Conservation (phyloP, 495 filamentous ascomycete species). For the Staphylotrichum longicolle region DNA sequence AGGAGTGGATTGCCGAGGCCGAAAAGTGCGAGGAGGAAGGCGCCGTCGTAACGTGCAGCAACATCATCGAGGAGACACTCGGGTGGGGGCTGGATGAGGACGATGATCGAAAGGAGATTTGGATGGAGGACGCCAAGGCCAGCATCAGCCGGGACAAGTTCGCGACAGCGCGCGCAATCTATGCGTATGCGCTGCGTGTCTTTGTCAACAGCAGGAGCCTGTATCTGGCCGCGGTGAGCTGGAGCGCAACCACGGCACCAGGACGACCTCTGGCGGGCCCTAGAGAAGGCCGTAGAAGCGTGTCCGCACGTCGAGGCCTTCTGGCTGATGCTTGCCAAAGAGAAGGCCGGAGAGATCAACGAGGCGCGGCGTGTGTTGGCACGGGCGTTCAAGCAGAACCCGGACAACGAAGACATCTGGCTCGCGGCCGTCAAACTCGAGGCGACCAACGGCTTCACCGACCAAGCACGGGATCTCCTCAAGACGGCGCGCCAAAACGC, state of each 20-base stretch:
- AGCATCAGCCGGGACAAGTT: constrained; percentile 75
- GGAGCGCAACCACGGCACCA: constrained; percentile 84
- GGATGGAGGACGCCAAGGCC: constrained; percentile 85
- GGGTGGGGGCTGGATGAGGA: constrained; percentile 95
- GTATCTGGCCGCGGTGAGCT: constrained; percentile 87
- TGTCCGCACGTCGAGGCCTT: constrained; percentile 86
- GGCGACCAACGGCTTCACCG: constrained; percentile 76
- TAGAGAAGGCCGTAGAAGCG: constrained; percentile 91
- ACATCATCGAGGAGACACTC: constrained; percentile 88
- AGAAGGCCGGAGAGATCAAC: constrained; percentile 81
- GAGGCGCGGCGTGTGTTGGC: constrained; percentile 80
- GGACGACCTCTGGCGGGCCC: constrained; percentile 77
- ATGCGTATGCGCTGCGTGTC: constrained; percentile 82
- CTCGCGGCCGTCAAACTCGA: constrained; percentile 93
- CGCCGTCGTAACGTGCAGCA: constrained; percentile 77
- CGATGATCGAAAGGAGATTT: constrained; percentile 91
- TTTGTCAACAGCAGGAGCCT: constrained; percentile 79
- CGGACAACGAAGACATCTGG: constrained; percentile 96
- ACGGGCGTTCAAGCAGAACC: constrained; percentile 86
- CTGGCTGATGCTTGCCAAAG: constrained; percentile 93
- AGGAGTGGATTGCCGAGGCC: constrained; percentile 95
- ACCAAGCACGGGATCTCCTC: constrained; percentile 77
- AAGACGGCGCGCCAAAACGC: constrained; percentile 78
- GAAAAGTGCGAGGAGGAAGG: constrained; percentile 94
- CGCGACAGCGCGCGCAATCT: constrained; percentile 89